Evolutionary conservation across 2,329 filamentous ascomycete species (phyloP).

Genomic region (Colletotrichum lentis): DNA sequence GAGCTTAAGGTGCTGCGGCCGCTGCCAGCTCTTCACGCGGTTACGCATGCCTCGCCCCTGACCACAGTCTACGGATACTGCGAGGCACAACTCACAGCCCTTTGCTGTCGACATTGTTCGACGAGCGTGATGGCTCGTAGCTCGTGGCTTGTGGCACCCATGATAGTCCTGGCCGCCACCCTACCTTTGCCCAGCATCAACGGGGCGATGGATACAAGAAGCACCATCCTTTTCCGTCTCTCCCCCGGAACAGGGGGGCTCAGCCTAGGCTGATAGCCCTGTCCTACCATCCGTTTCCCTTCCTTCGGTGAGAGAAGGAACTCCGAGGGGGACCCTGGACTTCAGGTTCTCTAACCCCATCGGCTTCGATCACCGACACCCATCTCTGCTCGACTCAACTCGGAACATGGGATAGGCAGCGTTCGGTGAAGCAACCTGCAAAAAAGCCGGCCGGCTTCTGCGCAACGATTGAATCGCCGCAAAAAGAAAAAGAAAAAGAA

Average conservation of each 20-base stretch:
- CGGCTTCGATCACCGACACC: constrained; percentile 14
- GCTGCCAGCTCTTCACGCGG: constrained; percentile 28
- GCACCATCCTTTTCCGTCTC: constrained; percentile 28
- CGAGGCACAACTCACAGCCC: neutral
- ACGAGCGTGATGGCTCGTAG: no score
- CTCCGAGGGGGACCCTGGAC: constrained; percentile 3
- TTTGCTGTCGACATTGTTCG: no score
- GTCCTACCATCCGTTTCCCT: constrained; percentile 16
- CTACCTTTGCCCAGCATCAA: neutral
- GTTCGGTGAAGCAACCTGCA: neutral
- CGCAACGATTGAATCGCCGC: no score
- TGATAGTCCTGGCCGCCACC: constrained; percentile 15
- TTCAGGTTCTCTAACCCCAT: constrained; percentile 7
- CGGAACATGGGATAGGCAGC: neutral
- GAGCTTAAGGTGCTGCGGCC: constrained; percentile 15
- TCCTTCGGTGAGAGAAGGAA: constrained; percentile 19
- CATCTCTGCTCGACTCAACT: neutral
- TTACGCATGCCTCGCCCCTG: neutral
- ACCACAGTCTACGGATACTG: no score
- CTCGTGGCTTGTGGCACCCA: neutral
- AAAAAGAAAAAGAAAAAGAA: no score
- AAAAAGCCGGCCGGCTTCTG: neutral
- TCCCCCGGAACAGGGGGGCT: constrained; percentile 25
- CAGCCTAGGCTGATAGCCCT: constrained; percentile 8
- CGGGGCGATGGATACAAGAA: constrained; percentile 20